Base-by-base conservation (phyloP, 2,329 filamentous ascomycete genomes). In the Neocucurbitaria cava region DNA sequence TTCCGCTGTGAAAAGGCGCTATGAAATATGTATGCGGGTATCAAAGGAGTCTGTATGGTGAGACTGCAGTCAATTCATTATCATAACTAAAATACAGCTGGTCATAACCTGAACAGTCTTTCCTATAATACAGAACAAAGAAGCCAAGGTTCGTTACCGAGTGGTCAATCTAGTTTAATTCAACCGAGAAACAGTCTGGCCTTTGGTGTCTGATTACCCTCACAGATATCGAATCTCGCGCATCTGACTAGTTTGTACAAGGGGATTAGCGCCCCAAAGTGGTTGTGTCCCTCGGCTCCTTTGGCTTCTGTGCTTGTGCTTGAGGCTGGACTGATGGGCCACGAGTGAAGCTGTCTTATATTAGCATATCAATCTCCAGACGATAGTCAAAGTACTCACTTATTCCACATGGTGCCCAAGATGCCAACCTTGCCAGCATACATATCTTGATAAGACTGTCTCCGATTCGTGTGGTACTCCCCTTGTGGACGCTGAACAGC, bases 371-470 rank as follows among this genome's bases (percentile, higher is more conserved):
- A 11, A 18, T 21, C 11, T 28, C 15, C 7, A 10, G 3, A 13
- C 5, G 10, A 24, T 26, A 9, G 17, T 20, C 3, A 28, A n/a
- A 1, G 18, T 15, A 9, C 40, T 43, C 58, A 72, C 73, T 68
- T 74, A 47, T 75, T 74, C 73, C 73, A 76, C 64, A 69, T 60
- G 0, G 56, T 60, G 13, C 72, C 73, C 8, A 76, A 26, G 5
- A 75, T 49, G 3, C 72, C 71, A 7, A 68, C 56, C 55, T 72
- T 73, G 28, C 65, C 68, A n/a, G n/a, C n/a, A 24, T 74, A 74
- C 3, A 68, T 63, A 38, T 76, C 73, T 18, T 72, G 67, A 2
- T 73, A 46, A 28, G 72, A 74, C 3, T 67, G 48, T 46, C 73
- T 63, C 44, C 73, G 62, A 6, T 64, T 64, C 3, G 63, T 39